phyloP scores from a whole-genome alignment of 2,329 filamentous ascomycete genomes.

The Rutstroemia sp. region DNA sequence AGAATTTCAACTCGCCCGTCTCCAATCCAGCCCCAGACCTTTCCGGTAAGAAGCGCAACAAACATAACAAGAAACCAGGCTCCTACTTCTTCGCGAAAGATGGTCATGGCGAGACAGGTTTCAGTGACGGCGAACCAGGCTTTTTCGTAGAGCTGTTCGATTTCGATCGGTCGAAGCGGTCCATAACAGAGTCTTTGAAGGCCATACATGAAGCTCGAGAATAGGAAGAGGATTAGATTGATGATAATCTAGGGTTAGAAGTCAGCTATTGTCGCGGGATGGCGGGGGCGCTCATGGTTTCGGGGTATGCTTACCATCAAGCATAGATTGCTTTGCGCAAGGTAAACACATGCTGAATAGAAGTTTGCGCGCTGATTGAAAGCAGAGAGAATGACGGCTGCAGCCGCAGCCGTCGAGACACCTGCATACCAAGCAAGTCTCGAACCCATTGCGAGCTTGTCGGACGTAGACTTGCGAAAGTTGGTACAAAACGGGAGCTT shows the following conservation, averaged over 20 bases:
- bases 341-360: constrained; percentile 94
- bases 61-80: constrained; percentile 97
- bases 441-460: constrained; percentile 16
- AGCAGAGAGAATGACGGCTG: constrained; percentile 76
- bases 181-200: constrained; percentile 89
- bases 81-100: constrained; percentile 91
- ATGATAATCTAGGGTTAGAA: constrained; percentile 63
- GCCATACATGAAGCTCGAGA: constrained; percentile 73
- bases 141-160: constrained; percentile 94
- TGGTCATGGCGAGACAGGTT: constrained; percentile 95
- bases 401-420: constrained; percentile 75
- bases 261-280: constrained; percentile 6
- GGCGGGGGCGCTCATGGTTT: not conserved
- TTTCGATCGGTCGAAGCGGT: constrained; percentile 82
- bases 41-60: constrained; percentile 81
- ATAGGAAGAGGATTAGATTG: constrained; percentile 79
- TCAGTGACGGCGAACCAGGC: constrained; percentile 98
- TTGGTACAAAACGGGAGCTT: not conserved
- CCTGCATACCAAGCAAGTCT: constrained; percentile 43
- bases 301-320: constrained; percentile 58
- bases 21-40: constrained; percentile 98
- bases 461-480: not conserved
- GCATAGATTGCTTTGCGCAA: constrained; percentile 93
- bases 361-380: constrained; percentile 96
- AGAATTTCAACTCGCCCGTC: constrained; percentile 90